Evolutionary conservation across 768 basidiomycete genomes (phyloP), one percentile per base, ranked within the genome.

Genomic region (Saitozyma podzolica): DNA sequence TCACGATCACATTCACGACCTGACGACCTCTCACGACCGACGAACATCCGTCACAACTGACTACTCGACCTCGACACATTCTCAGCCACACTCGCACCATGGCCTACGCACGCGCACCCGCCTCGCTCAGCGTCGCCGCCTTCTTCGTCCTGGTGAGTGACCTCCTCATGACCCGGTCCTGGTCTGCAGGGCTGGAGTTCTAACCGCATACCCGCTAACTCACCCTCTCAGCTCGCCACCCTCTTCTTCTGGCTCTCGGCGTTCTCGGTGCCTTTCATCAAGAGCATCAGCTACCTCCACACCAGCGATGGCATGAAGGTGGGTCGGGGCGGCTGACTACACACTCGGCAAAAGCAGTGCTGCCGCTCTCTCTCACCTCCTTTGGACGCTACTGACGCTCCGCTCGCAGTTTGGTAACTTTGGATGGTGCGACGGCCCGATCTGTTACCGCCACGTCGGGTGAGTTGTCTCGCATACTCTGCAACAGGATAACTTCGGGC

Each of bases 201-300:
- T n/a, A n/a, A n/a, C n/a, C n/a, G n/a, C n/a, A n/a, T n/a, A n/a
- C n/a, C n/a, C n/a, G 43, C 48, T 45, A 29, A 42, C 20, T 47
- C 16, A 9, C 16, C 14, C 40, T 0, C 29, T 29, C 45, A 74
- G 73, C 54, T 65, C 40, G 73, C 70, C 17, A 67, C 72, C 40
- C 66, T 76, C 41, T 67, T 76, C 66, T 73, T 74, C 66, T 78
- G 75, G 75, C 66, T 78, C n/a, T 63, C 67, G 9, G 70, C 71
- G 2, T 72, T 78, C 64, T 73, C 72, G 3, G 63, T 63, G 14
- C 75, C 75, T 0, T 73, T 61, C 67, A 73, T 73, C 65, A 72
- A 72, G 50, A 16, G 41, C 17, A 65, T 78, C 40, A 69, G 72
- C 56, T 78, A 74, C 56, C 45, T 78, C 60, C 66, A 66, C 20